These are phyloP conservation scores for Calonectria pseudoreteaudii DNA, from an alignment of 2,329 filamentous ascomycete genomes.

Conservation along the genomic window DNA sequence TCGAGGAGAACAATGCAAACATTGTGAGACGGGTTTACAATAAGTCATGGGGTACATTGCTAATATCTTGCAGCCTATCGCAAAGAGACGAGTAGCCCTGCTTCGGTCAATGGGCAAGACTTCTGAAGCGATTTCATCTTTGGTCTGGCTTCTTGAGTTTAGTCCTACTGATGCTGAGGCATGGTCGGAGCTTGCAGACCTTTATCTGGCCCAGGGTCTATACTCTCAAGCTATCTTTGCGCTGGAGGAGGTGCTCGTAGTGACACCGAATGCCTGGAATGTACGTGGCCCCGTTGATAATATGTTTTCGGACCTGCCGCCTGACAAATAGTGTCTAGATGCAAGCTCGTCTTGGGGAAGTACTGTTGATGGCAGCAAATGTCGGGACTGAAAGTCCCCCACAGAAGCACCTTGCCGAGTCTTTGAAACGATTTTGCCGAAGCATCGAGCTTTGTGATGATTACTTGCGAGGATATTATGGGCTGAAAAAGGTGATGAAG, in stretches of 20 bases:
- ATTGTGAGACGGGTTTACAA: constrained; percentile 66
- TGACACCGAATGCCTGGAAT: constrained; percentile 95
- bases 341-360: constrained; percentile 87
- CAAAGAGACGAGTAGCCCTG: constrained; percentile 86
- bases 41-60: constrained; percentile 8
- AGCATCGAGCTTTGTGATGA: constrained; percentile 94
- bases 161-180: constrained; percentile 92
- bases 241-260: constrained; percentile 88
- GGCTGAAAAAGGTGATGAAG: constrained; percentile 78
- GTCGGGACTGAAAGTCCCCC: constrained; percentile 54
- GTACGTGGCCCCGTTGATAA: constrained; percentile 60
- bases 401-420: constrained; percentile 73
- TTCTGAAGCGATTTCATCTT: constrained; percentile 78
- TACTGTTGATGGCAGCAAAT: constrained; percentile 77
- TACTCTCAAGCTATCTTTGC: constrained; percentile 88
- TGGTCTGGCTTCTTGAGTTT: constrained; percentile 82
- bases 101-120: constrained; percentile 78
- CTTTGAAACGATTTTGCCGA: constrained; percentile 86
- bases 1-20: constrained; percentile 81
- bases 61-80: constrained; percentile 73
- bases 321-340: constrained; percentile 66
- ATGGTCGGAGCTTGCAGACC: constrained; percentile 90
- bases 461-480: constrained; percentile 93
- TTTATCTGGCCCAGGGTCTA: constrained; percentile 84
- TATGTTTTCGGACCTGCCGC: background rate